Conservation (phyloP, 2,329 filamentous ascomycete species). For the Colletotrichum tropicicola region DNA sequence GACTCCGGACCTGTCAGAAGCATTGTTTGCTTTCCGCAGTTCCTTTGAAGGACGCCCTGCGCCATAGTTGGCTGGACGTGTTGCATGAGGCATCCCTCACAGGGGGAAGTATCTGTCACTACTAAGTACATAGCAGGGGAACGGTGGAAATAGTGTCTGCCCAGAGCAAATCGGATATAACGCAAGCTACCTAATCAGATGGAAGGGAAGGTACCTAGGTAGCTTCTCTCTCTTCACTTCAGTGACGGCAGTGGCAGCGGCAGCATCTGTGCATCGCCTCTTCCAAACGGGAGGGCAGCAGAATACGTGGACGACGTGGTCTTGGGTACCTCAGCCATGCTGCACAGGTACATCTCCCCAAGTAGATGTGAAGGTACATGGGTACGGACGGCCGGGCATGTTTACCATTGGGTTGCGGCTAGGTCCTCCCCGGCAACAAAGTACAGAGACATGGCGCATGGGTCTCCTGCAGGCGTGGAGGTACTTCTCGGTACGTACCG, state of each 20-base stretch:
- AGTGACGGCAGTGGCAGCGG: conserved; percentile 6
- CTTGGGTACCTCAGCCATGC: not conserved
- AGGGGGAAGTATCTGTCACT: too few relatives aligned
- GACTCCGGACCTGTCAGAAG: conserved; percentile 4
- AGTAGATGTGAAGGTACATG: not conserved
- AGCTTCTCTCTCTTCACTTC: not conserved
- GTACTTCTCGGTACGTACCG: conserved; percentile 6
- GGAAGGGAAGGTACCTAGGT: not conserved
- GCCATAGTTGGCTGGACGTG: not conserved
- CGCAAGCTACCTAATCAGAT: not conserved
- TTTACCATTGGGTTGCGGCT: not conserved
- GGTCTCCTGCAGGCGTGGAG: not conserved
- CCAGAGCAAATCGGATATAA: not conserved
- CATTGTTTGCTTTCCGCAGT: conserved; percentile 15
- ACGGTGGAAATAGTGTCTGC: not conserved
- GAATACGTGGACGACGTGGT: not conserved
- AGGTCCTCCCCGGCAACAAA: not conserved
- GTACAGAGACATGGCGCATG: not conserved
- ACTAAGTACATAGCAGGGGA: not conserved
- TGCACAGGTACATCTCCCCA: not conserved
- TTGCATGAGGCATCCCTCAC: not conserved
- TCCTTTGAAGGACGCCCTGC: conserved; percentile 8
- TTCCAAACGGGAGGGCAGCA: not conserved
- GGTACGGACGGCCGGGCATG: not conserved
- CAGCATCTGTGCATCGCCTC: conserved; percentile 13